Evolutionary conservation across 495 filamentous ascomycete genomes (phyloP).

Genomic region (Penicillium pulvis): DNA sequence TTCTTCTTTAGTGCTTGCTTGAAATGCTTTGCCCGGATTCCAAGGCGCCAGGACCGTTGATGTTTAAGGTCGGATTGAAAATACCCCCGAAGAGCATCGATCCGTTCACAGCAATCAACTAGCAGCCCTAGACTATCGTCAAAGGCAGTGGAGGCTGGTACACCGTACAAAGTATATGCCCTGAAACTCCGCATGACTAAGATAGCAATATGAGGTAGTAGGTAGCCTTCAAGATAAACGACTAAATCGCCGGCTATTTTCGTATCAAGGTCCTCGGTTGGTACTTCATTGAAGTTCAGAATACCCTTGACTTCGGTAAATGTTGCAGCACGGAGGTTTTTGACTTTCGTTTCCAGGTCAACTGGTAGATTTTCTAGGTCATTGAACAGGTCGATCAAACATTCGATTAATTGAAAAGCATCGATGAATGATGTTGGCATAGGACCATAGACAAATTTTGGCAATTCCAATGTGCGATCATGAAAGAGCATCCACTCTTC

Average conservation of each 20-base stretch:
- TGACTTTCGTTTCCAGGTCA: background rate
- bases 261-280: background rate
- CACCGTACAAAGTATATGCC: constrained; percentile 1
- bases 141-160: constrained; percentile 1
- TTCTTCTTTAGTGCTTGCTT: background rate
- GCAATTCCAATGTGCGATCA: background rate
- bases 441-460: background rate
- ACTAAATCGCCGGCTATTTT: background rate
- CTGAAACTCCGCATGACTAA: constrained; percentile 10
- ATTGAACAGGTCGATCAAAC: background rate
- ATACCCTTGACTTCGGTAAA: background rate
- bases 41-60: constrained; percentile 1
- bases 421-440: background rate
- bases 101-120: constrained; percentile 4
- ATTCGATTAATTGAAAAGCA: background rate
- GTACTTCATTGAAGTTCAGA: background rate
- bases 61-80: background rate
- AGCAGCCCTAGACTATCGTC: constrained; percentile 8
- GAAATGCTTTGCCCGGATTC: background rate
- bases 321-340: background rate
- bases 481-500: background rate
- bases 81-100: background rate
- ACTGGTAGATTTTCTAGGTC: background rate
- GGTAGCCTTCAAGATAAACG: constrained; percentile 16
- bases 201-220: constrained; percentile 5